Evolutionary conservation across 2,329 filamentous ascomycete species (phyloP), one percentile per base, ranked within the genome.

Genomic region (Fusarium sp.): DNA sequence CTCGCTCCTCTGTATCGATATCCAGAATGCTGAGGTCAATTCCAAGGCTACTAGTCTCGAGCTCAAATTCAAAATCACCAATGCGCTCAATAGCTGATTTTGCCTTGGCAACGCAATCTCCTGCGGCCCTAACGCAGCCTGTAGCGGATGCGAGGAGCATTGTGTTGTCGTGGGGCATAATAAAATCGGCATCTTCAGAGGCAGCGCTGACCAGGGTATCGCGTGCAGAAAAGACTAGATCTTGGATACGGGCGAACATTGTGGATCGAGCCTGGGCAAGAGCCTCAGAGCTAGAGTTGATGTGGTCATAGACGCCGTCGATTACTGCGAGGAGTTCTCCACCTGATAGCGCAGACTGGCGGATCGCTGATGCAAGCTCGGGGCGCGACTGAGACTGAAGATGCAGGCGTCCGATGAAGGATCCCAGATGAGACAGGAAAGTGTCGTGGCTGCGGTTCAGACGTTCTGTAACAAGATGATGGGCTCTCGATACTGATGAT

Each of bases 341-440:
- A 68, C 94, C 97, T 5, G 94, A 94, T 10, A 89, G 86, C 12
- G 94, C 92, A 11, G 94, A 93, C 77, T 95, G 91, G 76, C 93
- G 91, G 47, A 97, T 95, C 18, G 93, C 94, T 13, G 90, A 82
- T 31, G 94, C 89, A 48, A 98, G 85, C 77, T 97, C 94, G 2
- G 92, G 89, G 11, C 93, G 91, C 10, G 94, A 96, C 66, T 96
- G 91, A n/a, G 94, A 96, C 77, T 98, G 94, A 63, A 98, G 85
- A 79, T 98, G 93, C 57, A 98, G 86, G 37, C 89, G 86, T 18
- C 96, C 96, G 77, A 98, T 95, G 78, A 98, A 97, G 7, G 93
- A 97, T 50, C 93, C 95, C 52, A 99, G 88, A 76, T 94, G 92
- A 9, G 94, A 96, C 54, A 99, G 83, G 75, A 98, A 97, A 10